Conservation (phyloP, 2,329 filamentous ascomycete genomes). For the Cladosporium sphaerospermum region DNA sequence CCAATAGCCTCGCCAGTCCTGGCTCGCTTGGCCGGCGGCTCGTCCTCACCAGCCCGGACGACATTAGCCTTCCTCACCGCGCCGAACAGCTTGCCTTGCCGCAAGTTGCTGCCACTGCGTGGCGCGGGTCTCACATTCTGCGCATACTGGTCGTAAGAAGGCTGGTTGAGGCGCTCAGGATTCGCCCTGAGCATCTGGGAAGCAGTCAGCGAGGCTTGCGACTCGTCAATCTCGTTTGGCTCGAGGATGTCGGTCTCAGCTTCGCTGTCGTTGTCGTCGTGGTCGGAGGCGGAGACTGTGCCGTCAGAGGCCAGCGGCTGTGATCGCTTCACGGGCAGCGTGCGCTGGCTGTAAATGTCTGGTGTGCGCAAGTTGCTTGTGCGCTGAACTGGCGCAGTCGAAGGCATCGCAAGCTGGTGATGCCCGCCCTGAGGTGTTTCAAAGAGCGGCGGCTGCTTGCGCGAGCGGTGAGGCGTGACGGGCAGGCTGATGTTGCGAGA, state of each 20-base stretch:
- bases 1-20: conserved; percentile 47
- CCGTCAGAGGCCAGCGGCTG: conserved; percentile 40
- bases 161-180: conserved; percentile 29
- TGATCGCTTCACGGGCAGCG: conserved; percentile 17
- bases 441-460: conserved; percentile 44
- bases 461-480: conserved; percentile 60
- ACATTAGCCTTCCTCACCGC: conserved; percentile 52
- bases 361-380: conserved; percentile 36
- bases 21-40: conserved; percentile 44
- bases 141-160: background rate
- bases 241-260: conserved; percentile 57
- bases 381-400: conserved; percentile 47
- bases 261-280: conserved; percentile 33
- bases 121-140: conserved; percentile 25
- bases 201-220: conserved; percentile 71
- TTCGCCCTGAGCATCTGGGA: conserved; percentile 53
- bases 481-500: conserved; percentile 72
- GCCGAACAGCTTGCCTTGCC: conserved; percentile 60
- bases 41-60: conserved; percentile 25
- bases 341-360: conserved; percentile 21
- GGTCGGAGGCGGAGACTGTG: conserved; percentile 67
- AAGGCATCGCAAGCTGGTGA: conserved; percentile 30
- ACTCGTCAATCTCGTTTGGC: conserved; percentile 52
- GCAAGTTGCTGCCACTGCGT: conserved; percentile 24
- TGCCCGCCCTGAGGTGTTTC: conserved; percentile 23